A percentile compares a stretch with the other conserved stretches of the same genome.
phyloP scores from a whole-genome alignment of 2,329 filamentous ascomycete genomes.

The Hortaea werneckii region DNA sequence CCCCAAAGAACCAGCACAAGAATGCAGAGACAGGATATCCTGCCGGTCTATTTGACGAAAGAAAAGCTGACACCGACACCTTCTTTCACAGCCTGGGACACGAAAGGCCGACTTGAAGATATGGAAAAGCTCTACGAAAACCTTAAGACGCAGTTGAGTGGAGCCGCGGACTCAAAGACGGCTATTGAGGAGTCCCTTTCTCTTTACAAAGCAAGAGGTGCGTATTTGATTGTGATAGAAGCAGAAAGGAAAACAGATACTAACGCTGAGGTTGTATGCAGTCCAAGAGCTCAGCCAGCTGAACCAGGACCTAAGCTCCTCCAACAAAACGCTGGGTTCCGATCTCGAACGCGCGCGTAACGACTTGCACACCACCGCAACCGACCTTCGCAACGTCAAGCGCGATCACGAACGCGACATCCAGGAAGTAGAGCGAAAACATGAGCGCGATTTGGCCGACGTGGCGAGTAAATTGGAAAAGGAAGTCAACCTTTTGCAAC shows the following conservation, averaged over 20 bases:
- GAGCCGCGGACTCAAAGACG: slow-evolving; percentile 56
- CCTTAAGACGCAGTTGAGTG: slow-evolving; percentile 63
- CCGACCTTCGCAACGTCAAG: slow-evolving; percentile 21
- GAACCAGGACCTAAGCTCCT: slow-evolving; percentile 36
- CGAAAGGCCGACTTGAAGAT: slow-evolving; percentile 62
- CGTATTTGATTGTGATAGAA: slow-evolving; percentile 19
- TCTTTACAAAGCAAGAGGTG: slow-evolving; percentile 65
- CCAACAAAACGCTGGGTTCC: slow-evolving; percentile 49
- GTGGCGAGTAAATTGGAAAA: slow-evolving; percentile 18
- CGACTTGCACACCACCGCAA: slow-evolving; percentile 23
- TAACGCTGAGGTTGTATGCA: not conserved
- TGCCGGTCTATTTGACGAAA: slow-evolving; percentile 61
- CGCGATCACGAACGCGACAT: slow-evolving; percentile 25
- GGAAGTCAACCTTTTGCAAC: slow-evolving; percentile 16
- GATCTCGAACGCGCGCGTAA: slow-evolving; percentile 46
- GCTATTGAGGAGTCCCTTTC: slow-evolving; percentile 65
- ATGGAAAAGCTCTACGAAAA: slow-evolving; percentile 65
- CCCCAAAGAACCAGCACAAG: slow-evolving; percentile 12
- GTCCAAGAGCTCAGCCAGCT: slow-evolving; percentile 18
- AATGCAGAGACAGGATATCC: slow-evolving; percentile 34
- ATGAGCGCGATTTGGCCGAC: slow-evolving; percentile 18
- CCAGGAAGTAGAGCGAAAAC: slow-evolving; percentile 18
- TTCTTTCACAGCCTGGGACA: slow-evolving; percentile 57
- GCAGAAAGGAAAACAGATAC: too few relatives aligned
- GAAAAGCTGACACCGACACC: slow-evolving; percentile 39